Percentiles rank a stretch among this genome's conserved stretches.
Conservation (phyloP, 2,329 filamentous ascomycete genomes). For the Alternaria arbusti region DNA sequence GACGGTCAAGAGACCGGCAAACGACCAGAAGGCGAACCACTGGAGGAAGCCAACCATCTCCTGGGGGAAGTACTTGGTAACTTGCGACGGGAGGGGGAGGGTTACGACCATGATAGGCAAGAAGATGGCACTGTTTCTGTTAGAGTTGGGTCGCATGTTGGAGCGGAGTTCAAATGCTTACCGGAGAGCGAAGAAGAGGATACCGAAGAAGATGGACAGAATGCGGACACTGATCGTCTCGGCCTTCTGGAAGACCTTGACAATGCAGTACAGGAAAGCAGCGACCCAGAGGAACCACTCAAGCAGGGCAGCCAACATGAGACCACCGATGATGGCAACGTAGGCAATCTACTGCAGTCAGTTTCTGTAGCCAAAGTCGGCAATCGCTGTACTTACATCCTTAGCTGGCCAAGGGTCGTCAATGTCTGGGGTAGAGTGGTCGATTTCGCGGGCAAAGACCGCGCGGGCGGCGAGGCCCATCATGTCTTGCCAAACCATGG, state of each 20-base stretch:
- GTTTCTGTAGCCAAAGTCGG: neutral
- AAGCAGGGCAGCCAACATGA: constrained; percentile 84
- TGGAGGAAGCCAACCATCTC: constrained; percentile 75
- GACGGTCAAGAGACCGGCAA: constrained; percentile 81
- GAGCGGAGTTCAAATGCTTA: constrained; percentile 49
- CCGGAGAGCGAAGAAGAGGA: constrained; percentile 78
- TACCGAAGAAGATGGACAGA: constrained; percentile 76
- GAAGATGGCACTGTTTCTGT: constrained; percentile 72
- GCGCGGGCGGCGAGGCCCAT: constrained; percentile 37
- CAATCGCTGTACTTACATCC: constrained; percentile 44
- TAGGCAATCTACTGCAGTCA: constrained; percentile 74
- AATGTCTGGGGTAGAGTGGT: constrained; percentile 40
- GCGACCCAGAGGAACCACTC: constrained; percentile 96
- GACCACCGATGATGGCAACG: constrained; percentile 76
- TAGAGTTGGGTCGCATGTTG: constrained; percentile 10
- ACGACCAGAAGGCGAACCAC: constrained; percentile 96
- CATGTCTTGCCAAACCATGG: constrained; percentile 32
- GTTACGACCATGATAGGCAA: constrained; percentile 95
- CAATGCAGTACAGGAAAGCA: constrained; percentile 90
- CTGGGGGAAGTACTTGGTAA: constrained; percentile 75
- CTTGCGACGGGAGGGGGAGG: constrained; percentile 75
- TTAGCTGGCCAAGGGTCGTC: constrained; percentile 49
- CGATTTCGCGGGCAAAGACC: constrained; percentile 30
- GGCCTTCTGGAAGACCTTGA: constrained; percentile 88
- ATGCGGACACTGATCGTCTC: constrained; percentile 84